phyloP scores from a whole-genome alignment of 164 flowering plant species.

The Paratinospora sagittata region DNA sequence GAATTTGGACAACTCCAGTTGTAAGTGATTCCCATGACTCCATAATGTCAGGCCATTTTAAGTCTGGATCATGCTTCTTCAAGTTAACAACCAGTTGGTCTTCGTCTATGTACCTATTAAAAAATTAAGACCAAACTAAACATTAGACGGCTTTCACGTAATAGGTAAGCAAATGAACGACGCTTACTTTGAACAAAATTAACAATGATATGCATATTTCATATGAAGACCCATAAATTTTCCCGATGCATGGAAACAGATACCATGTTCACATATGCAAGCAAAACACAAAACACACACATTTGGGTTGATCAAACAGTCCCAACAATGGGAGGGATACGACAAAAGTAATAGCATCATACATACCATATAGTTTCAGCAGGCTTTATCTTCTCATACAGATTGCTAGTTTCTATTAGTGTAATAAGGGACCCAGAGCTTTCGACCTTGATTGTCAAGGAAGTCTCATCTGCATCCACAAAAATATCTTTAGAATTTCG shows the following conservation, averaged over 20 bases:
- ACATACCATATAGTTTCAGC: conserved; percentile 83
- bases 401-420: conserved; percentile 51
- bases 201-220: background rate
- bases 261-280: background rate
- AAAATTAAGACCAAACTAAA: conserved; percentile 4
- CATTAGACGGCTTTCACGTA: background rate
- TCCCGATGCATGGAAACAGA: background rate
- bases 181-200: background rate
- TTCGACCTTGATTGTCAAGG: conserved; percentile 43
- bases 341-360: background rate
- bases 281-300: too few species aligned
- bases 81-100: conserved; percentile 78
- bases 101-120: conserved; percentile 82
- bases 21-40: conserved; percentile 94
- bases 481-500: conserved; percentile 45
- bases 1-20: conserved; percentile 51
- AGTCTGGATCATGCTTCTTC: conserved; percentile 74
- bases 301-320: too few species aligned
- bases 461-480: conserved; percentile 60
- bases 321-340: too few species aligned
- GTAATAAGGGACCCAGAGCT: conserved; percentile 41
- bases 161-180: background rate
- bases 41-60: conserved; percentile 90
- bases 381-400: conserved; percentile 84
- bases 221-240: background rate